Base-by-base conservation (phyloP, 2,329 filamentous ascomycete genomes). In the Aspergillus viridinutans region DNA sequence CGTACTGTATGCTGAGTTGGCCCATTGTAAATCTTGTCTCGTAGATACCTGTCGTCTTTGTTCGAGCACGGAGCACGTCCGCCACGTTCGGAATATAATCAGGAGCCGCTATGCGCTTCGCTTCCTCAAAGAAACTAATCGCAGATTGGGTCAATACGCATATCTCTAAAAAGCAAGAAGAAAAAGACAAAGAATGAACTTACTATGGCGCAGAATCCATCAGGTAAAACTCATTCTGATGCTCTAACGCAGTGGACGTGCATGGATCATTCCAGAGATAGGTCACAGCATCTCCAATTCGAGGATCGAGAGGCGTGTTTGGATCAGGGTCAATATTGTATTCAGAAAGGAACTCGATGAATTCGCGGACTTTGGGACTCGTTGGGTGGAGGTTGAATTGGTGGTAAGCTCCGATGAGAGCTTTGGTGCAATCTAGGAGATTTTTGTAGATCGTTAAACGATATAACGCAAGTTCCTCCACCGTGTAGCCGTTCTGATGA, bases 181-280 rank as follows among this genome's bases (percentile, higher is more conserved):
- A 49, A 40, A 21, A 50, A 35, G n/a, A 3, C 25, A 52, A 42
- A 47, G 29, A 29, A 23, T 25, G 21, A 59, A 65, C 90, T 73
- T 83, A 99, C 93, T 99, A 99, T 79, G 92, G 92, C 53, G 94
- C 94, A 25, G 94, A 99, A 75, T 99, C 94, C 94, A 99, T 99
- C 57, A 99, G 80, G 72, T 99, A 99, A 74, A 99, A 99, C 76
- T 99, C 93, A 71, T 92, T 96, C 73, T 96, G 90, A 72, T 94
- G 90, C 69, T 96, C 90, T 82, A 97, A 88, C 40, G 97, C 83
- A 64, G 84, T 85, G 54, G 90, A 85, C 67, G 90, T 90, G 65
- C 88, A 89, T 7, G 90, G 88, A 70, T 99, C 94, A 66, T 88
- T 88, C 94, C 94, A 99, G 72, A 99, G 79, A 54, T 90, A 88